phyloP scores from a whole-genome alignment of 2,329 filamentous ascomycete species.

The Pyrenochaeta sp. region DNA sequence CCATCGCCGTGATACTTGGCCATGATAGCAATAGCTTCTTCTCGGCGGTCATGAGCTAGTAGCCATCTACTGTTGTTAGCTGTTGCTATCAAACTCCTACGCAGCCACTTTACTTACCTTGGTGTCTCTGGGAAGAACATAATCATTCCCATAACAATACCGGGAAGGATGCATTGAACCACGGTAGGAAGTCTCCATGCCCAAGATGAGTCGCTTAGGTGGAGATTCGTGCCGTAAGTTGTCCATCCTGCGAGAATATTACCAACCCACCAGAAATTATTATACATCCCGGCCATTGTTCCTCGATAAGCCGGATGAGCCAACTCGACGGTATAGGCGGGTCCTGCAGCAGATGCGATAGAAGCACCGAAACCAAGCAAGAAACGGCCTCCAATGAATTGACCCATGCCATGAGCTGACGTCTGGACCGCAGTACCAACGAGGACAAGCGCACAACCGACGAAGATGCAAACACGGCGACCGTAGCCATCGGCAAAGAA shows the following conservation, averaged over 20 bases:
- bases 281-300: constrained; percentile 66
- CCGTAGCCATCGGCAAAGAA: constrained; percentile 55
- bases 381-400: constrained; percentile 62
- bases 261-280: constrained; percentile 57
- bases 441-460: constrained; percentile 63
- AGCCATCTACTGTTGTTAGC: constrained; percentile 40
- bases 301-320: constrained; percentile 69
- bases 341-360: constrained; percentile 65
- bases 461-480: constrained; percentile 64
- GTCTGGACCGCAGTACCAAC: constrained; percentile 62
- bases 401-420: constrained; percentile 56
- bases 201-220: constrained; percentile 51
- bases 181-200: constrained; percentile 62
- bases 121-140: constrained; percentile 68
- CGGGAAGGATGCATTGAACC: constrained; percentile 40
- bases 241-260: constrained; percentile 65
- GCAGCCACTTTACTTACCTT: constrained; percentile 53
- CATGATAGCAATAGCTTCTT: constrained; percentile 66
- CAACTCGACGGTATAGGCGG: constrained; percentile 67
- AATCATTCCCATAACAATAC: constrained; percentile 57
- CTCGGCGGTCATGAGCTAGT: constrained; percentile 62
- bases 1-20: constrained; percentile 60
- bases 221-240: constrained; percentile 51
- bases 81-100: neutral
- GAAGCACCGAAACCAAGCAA: constrained; percentile 60